Evolutionary conservation across 176 grass and related monocot genomes (phyloP).

Genomic region (Oryza officinalis): DNA sequence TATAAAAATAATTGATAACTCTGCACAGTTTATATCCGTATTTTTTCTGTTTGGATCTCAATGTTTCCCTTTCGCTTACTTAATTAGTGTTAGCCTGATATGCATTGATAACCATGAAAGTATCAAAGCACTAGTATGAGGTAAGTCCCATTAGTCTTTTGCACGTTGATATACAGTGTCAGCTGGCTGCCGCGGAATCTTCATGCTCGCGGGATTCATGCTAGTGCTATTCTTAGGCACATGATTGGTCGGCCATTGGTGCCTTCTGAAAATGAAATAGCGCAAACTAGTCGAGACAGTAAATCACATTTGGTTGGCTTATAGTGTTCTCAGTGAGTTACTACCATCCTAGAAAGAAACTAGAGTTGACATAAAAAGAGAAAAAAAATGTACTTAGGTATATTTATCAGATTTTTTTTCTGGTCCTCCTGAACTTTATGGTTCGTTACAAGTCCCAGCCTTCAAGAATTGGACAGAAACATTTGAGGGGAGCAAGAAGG

Average conservation of each 20-base stretch:
- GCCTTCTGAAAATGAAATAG: background rate
- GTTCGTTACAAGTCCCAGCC: background rate
- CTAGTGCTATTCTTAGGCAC: background rate
- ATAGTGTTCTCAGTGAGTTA: background rate
- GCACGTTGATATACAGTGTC: background rate
- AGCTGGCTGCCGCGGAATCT: background rate
- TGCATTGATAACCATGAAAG: background rate
- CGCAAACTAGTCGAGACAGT: background rate
- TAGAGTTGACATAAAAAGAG: background rate
- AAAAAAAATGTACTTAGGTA: background rate
- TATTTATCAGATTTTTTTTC: background rate
- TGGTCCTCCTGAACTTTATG: background rate
- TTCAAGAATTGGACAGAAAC: background rate
- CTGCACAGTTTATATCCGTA: background rate
- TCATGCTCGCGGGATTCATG: background rate
- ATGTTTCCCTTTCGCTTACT: background rate
- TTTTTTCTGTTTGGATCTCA: background rate
- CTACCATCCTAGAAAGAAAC: background rate
- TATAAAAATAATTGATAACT: background rate
- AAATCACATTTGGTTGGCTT: background rate
- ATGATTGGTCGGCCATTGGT: background rate
- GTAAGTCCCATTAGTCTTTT: background rate
- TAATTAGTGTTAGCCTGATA: background rate
- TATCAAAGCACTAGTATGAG: background rate
- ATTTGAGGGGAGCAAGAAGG: background rate